Conservation (phyloP, 352 stramenopile species). For the Discostella stelligera region DNA sequence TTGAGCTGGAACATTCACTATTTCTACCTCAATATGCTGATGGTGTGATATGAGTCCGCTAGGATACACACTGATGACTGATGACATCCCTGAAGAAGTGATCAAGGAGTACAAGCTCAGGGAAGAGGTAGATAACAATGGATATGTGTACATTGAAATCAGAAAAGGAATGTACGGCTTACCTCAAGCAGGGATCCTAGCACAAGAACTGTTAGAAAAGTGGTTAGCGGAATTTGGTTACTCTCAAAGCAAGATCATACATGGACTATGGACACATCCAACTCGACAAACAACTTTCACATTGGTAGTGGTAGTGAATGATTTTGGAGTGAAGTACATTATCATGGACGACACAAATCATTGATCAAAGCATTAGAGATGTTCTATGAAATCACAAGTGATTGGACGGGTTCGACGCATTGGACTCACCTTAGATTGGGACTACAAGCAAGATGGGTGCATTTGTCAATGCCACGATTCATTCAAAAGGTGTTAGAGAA, state of each 20-base stretch:
- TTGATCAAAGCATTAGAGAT: not conserved
- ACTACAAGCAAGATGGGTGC: constrained; percentile 33
- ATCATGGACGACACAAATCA: constrained; percentile 10
- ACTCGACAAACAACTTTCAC: constrained; percentile 29
- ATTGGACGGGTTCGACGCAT: constrained; percentile 27
- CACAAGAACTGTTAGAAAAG: constrained; percentile 32
- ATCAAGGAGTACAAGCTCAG: constrained; percentile 8
- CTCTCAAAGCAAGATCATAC: constrained; percentile 16
- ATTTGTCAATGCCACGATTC: constrained; percentile 33
- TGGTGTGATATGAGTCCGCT: constrained; percentile 29
- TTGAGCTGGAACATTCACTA: constrained; percentile 36
- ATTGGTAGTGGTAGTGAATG: constrained; percentile 17
- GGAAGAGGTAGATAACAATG: constrained; percentile 26
- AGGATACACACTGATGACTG: constrained; percentile 22
- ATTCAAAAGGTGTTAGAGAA: constrained; percentile 1
- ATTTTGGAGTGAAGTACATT: constrained; percentile 26
- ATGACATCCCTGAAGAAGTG: constrained; percentile 41
- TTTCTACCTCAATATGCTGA: constrained; percentile 48
- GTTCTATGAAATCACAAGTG: not conserved
- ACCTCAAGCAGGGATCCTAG: constrained; percentile 29
- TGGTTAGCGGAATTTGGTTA: constrained; percentile 37
- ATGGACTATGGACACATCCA: constrained; percentile 29
- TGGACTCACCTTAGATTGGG: constrained; percentile 26
- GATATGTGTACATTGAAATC: constrained; percentile 42
- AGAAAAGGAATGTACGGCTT: constrained; percentile 54